phyloP scores from a whole-genome alignment of 768 basidiomycete species.

The Agrocybe pediades region DNA sequence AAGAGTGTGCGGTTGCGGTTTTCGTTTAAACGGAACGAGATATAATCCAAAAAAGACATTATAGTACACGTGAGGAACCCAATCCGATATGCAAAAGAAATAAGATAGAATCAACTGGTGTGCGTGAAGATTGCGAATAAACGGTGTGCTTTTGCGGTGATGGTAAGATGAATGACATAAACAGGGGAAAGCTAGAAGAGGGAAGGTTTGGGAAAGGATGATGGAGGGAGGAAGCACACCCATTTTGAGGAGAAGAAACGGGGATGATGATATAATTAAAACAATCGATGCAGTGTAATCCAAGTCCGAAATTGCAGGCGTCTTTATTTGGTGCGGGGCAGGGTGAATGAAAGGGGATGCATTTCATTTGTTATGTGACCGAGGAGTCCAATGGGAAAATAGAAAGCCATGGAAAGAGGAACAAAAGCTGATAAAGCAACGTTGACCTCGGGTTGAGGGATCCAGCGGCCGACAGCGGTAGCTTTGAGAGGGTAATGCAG shows the following conservation, averaged over 20 bases:
- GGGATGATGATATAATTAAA: neutral
- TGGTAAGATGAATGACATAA: neutral
- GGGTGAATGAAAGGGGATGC: neutral
- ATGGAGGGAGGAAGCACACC: conserved; percentile 2
- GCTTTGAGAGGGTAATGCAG: neutral
- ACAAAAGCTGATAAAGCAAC: neutral
- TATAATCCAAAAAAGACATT: conserved; percentile 14
- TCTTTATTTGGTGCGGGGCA: neutral
- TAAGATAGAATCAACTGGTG: conserved; percentile 1
- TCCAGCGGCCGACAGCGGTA: neutral
- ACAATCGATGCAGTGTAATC: neutral
- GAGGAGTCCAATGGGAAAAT: neutral
- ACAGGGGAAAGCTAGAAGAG: conserved; percentile 3
- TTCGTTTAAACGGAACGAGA: neutral
- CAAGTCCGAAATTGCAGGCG: neutral
- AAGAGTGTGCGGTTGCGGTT: neutral
- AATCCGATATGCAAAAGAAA: conserved; percentile 13
- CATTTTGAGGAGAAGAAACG: neutral
- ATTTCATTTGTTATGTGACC: conserved; percentile 1
- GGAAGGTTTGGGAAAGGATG: neutral
- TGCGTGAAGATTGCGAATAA: neutral
- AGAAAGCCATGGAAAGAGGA: neutral
- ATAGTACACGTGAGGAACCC: conserved; percentile 9
- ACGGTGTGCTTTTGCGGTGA: neutral
- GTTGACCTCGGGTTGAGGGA: neutral